Percentiles rank a stretch among this genome's conserved stretches.
phyloP scores from a whole-genome alignment of 2,329 filamentous ascomycete genomes.

The Nemania bipapillata region DNA sequence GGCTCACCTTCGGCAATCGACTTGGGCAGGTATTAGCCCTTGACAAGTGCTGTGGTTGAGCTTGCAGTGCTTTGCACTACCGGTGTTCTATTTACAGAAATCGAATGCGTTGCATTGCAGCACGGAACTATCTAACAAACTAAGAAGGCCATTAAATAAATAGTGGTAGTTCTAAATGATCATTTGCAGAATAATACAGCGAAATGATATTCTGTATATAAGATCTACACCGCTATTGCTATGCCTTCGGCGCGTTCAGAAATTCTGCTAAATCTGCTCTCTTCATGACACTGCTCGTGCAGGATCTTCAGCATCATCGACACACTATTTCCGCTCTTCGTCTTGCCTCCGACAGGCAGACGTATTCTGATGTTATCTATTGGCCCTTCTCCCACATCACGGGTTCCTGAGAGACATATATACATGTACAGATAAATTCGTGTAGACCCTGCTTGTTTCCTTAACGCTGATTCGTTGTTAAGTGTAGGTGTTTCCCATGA shows the following conservation, averaged over 20 bases:
- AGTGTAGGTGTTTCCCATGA: not conserved
- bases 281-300: slow-evolving; percentile 8
- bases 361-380: slow-evolving; percentile 27
- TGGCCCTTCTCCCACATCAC: not conserved
- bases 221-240: not conserved
- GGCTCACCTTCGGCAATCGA: not conserved
- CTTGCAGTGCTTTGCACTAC: too few relatives aligned
- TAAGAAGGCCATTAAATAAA: too few relatives aligned
- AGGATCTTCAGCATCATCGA: slow-evolving; percentile 27
- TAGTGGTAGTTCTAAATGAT: too few relatives aligned
- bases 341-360: slow-evolving; percentile 19
- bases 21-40: too few relatives aligned
- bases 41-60: too few relatives aligned
- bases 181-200: not conserved
- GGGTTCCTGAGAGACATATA: not conserved
- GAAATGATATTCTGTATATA: not conserved
- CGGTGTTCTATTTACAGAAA: slow-evolving; percentile 9
- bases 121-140: not conserved
- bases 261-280: not conserved
- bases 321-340: not conserved
- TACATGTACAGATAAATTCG: not conserved
- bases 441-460: not conserved
- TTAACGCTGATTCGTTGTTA: not conserved
- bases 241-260: not conserved
- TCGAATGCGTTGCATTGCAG: not conserved